Evolutionary conservation across 2,329 filamentous ascomycete species (phyloP).

Genomic region (Alternaria panax): DNA sequence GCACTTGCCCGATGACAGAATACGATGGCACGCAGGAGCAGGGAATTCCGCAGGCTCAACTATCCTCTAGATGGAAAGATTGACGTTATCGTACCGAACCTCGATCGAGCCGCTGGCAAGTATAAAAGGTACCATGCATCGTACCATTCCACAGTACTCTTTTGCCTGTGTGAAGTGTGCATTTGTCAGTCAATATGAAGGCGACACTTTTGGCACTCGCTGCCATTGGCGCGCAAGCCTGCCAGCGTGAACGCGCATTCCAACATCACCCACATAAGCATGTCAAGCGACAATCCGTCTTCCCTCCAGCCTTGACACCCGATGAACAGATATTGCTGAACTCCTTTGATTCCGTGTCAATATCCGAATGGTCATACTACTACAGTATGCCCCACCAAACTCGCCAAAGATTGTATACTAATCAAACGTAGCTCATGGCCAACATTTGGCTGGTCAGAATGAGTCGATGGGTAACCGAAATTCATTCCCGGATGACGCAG

Average conservation of each 20-base stretch:
- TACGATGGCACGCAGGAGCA: slow-evolving; percentile 7
- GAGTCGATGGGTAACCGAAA: slow-evolving; percentile 36
- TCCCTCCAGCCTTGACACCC: slow-evolving; percentile 44
- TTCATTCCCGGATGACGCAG: neutral
- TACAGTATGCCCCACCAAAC: slow-evolving; percentile 37
- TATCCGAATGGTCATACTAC: slow-evolving; percentile 50
- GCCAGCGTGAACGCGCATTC: slow-evolving; percentile 42
- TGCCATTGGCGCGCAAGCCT: slow-evolving; percentile 44
- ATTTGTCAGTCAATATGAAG: slow-evolving; percentile 33
- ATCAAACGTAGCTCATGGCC: slow-evolving; percentile 38
- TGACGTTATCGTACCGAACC: slow-evolving; percentile 29
- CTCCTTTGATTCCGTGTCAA: slow-evolving; percentile 52
- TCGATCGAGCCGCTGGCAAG: neutral
- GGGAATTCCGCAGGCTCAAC: slow-evolving; percentile 8
- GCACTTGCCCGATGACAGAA: slow-evolving; percentile 3
- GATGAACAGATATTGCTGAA: slow-evolving; percentile 51
- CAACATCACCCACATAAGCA: slow-evolving; percentile 30
- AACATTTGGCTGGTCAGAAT: slow-evolving; percentile 44
- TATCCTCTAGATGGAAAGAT: slow-evolving; percentile 13
- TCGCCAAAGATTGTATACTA: slow-evolving; percentile 8
- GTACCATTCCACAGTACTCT: neutral
- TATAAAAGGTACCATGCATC: slow-evolving; percentile 24
- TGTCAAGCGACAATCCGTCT: slow-evolving; percentile 40
- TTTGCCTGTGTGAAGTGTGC: slow-evolving; percentile 9
- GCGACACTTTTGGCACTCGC: slow-evolving; percentile 32